A percentile compares a stretch with the other conserved stretches of the same genome.
Evolutionary conservation across 1,139 yeast genomes (phyloP).

Genomic region (Trichomonascaceae sp.): DNA sequence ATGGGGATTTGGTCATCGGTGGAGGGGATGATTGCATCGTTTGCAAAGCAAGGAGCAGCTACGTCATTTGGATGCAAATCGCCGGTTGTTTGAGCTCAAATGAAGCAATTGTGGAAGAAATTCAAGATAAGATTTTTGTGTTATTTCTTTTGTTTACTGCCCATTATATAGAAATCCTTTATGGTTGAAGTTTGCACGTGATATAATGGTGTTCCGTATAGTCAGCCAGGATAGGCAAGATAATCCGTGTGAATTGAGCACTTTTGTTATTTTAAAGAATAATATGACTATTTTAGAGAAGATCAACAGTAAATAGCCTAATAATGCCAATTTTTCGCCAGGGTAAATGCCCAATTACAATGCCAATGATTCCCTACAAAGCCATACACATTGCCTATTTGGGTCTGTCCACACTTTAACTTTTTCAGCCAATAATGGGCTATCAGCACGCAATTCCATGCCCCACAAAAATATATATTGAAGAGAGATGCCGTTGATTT

Average conservation of each 20-base stretch:
- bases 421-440: not conserved
- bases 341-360: not conserved
- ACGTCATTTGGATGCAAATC: conserved; percentile 12
- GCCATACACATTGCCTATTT: too few species aligned
- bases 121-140: not conserved
- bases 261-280: too few species aligned
- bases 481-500: not conserved
- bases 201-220: not conserved
- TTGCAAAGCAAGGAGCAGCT: conserved; percentile 12
- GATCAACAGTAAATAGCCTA: too few species aligned
- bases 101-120: too few species aligned
- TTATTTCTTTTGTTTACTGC: not conserved
- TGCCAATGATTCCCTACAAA: too few species aligned
- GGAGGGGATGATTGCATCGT: conserved; percentile 9
- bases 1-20: conserved; percentile 34
- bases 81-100: not conserved
- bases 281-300: too few species aligned
- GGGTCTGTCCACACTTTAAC: not conserved
- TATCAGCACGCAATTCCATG: not conserved
- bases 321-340: too few species aligned
- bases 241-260: not conserved
- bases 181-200: not conserved
- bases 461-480: not conserved
- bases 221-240: not conserved
- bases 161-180: not conserved